Evolutionary conservation across 148 eudicot genomes (phyloP), one percentile per base, ranked within the genome.

Genomic region (Agrostemma githago): DNA sequence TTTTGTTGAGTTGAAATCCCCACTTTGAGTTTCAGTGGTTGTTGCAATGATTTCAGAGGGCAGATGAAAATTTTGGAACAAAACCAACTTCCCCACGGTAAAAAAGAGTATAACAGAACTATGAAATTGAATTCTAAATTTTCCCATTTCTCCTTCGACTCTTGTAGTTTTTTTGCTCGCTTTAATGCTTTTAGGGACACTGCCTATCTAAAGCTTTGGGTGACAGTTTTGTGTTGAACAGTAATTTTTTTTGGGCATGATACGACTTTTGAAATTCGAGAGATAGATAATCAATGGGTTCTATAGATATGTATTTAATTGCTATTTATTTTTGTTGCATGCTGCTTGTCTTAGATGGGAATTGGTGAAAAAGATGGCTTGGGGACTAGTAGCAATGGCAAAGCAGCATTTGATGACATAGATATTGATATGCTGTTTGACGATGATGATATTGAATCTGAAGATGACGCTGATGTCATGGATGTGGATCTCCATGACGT

Each of bases 321-420:
- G 41, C n/a, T 46, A 34, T 11, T 14, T 42, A 38, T 51, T 46
- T 11, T 14, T 34, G 20, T 51, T 46, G 26, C 68, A 19, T 66
- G 16, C 48, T 65, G 3, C 4, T 72, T 72, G 7, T 62, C 34
- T 1, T 40, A 62, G 79, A 71, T 82, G 87, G 87, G 85, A 16
- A 8, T 77, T 44, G 87, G 69, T 5, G 87, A 72, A 64, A 84
- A 83, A 59, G 89, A 61, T 71, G 81, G 76, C 60, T 20, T 79
- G 58, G 98, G 92, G 44, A 64, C 81, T 12, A 87, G 88, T 65
- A 81, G 75, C 69, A 74, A 82, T 57, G 87, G 82, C 1, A 87
- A 80, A 62, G 85, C 73, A 54, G 26, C 68, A 38, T 53, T 82
- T 42, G 82, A 86, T 71, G 88, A 83, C 9, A 72, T 44, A 5